Conservation (phyloP, 164 flowering plant species). For the Stephania japonica region DNA sequence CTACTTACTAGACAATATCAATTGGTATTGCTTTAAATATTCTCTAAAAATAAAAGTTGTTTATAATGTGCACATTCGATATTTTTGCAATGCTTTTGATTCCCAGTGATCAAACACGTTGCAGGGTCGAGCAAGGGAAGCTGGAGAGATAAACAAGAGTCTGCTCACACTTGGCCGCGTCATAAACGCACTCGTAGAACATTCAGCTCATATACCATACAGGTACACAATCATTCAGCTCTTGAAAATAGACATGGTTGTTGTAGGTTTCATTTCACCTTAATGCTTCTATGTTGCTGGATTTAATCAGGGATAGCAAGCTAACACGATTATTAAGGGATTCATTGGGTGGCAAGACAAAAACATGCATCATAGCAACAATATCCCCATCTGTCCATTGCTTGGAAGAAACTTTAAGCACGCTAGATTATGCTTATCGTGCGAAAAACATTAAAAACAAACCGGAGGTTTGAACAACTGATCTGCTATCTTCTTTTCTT, state of each 20-base stretch:
- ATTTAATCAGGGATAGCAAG: conserved; percentile 65
- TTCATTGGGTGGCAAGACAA: conserved; percentile 81
- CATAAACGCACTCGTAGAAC: conserved; percentile 84
- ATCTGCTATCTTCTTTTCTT: not conserved
- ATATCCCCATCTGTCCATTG: conserved; percentile 63
- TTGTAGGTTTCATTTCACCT: not conserved
- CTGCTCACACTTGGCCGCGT: conserved; percentile 86
- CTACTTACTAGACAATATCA: not conserved
- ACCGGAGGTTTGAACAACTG: conserved; percentile 54
- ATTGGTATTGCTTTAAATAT: not conserved
- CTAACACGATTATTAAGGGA: conserved; percentile 71
- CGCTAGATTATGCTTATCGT: conserved; percentile 73
- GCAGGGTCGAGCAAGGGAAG: conserved; percentile 86
- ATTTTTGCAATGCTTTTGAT: not conserved
- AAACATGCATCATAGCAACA: conserved; percentile 84
- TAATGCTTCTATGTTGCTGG: not conserved
- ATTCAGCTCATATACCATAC: conserved; percentile 75
- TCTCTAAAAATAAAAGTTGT: not conserved
- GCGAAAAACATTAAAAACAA: conserved; percentile 78
- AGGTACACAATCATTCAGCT: conserved; percentile 32
- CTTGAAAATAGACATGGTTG: not conserved
- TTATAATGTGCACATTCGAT: not conserved
- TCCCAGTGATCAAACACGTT: conserved; percentile 1
- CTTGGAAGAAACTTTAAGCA: conserved; percentile 77
- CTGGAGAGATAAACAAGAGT: conserved; percentile 94